Percentiles rank a stretch among this genome's conserved stretches.
Evolutionary conservation across 345 rosid species (phyloP).

Genomic region (Lumnitzera racemosa): DNA sequence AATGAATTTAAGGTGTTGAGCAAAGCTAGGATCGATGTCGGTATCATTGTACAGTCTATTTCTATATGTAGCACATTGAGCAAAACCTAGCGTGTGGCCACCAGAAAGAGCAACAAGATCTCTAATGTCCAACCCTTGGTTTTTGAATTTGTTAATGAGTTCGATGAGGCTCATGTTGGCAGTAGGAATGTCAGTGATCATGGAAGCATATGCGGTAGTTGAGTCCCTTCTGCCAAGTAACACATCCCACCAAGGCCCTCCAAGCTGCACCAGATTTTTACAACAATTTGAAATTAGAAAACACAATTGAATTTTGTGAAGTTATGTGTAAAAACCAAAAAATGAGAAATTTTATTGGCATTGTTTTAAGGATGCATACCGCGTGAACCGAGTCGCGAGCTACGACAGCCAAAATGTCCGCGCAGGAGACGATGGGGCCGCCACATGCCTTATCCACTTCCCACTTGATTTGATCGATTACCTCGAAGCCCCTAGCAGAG

Average conservation of each 20-base stretch:
- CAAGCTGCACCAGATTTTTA: slow-evolving; percentile 21
- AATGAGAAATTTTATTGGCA: too few species aligned
- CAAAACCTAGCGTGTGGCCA: slow-evolving; percentile 44
- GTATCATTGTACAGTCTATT: slow-evolving; percentile 23
- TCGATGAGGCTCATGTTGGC: slow-evolving; percentile 28
- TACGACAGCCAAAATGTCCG: slow-evolving; percentile 54
- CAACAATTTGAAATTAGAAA: too few species aligned
- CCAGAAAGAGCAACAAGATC: slow-evolving; percentile 52
- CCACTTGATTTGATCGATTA: slow-evolving; percentile 49
- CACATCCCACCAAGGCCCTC: slow-evolving; percentile 43
- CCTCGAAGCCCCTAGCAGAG: slow-evolving; percentile 53
- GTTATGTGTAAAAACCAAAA: too few species aligned
- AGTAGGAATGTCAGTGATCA: slow-evolving; percentile 22
- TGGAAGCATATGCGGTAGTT: slow-evolving; percentile 19
- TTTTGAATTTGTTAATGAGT: slow-evolving; percentile 26
- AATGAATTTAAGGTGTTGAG: slow-evolving; percentile 12
- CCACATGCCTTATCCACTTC: slow-evolving; percentile 52
- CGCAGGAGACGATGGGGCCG: slow-evolving; percentile 48
- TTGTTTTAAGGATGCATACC: slow-evolving; percentile 14
- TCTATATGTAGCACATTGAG: slow-evolving; percentile 21
- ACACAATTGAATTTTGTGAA: too few species aligned
- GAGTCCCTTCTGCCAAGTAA: slow-evolving; percentile 38
- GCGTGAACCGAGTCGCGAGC: slow-evolving; percentile 58
- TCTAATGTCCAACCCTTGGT: slow-evolving; percentile 26
- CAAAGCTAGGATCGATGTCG: slow-evolving; percentile 26